phyloP scores from a whole-genome alignment of 192 early-diverging fungal genomes.

The Mortierella hygrophila region DNA sequence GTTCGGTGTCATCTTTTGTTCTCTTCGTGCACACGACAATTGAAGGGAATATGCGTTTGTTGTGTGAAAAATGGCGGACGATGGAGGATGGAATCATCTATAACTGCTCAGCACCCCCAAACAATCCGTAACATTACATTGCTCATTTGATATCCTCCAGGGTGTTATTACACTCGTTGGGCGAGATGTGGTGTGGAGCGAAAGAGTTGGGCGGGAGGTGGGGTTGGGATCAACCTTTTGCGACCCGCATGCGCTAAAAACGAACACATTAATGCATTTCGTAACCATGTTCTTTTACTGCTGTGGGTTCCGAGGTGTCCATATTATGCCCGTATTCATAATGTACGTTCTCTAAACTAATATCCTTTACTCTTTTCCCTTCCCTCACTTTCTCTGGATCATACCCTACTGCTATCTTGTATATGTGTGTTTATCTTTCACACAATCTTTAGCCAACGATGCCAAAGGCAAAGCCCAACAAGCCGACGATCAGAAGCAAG shows the following conservation, averaged over 20 bases:
- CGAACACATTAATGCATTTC: background rate
- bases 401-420: background rate
- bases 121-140: background rate
- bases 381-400: background rate
- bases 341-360: background rate
- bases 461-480: background rate
- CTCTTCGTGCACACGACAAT: no score
- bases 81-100: background rate
- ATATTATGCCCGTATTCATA: background rate
- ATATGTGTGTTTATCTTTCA: background rate
- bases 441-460: background rate
- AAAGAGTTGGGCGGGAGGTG: background rate
- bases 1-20: background rate
- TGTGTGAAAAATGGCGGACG: background rate
- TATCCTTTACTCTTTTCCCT: background rate
- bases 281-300: background rate
- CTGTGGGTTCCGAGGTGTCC: background rate
- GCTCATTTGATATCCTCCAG: background rate
- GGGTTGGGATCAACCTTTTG: background rate
- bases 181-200: background rate
- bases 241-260: background rate
- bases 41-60: no score
- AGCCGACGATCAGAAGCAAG: constrained; percentile 62
- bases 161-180: background rate
- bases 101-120: background rate